phyloP scores from a whole-genome alignment of 768 basidiomycete genomes.

The Termitomyces sp. region DNA sequence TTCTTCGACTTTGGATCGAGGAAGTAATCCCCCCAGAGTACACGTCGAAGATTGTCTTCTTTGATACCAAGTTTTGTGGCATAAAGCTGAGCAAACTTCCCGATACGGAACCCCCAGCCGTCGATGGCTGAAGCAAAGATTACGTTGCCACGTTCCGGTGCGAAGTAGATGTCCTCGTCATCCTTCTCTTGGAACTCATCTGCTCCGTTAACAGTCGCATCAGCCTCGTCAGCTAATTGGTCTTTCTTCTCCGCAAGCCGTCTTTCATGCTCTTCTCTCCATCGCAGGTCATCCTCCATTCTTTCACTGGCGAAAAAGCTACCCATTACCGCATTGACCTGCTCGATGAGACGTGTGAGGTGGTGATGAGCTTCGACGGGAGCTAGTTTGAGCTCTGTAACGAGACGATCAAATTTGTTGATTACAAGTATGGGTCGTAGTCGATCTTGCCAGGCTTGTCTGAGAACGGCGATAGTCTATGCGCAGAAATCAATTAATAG shows the following conservation, averaged over 20 bases:
- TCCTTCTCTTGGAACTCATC: conserved; percentile 90
- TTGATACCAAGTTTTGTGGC: conserved; percentile 86
- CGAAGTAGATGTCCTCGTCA: conserved; percentile 97
- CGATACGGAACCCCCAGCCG: conserved; percentile 95
- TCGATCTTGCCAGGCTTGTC: conserved; percentile 90
- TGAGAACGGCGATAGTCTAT: conserved; percentile 90
- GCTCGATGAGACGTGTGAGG: conserved; percentile 87
- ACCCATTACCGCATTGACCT: conserved; percentile 98
- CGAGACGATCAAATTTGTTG: conserved; percentile 93
- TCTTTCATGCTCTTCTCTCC: conserved; percentile 88
- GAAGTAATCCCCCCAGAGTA: conserved; percentile 97
- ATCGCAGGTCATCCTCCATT: conserved; percentile 94
- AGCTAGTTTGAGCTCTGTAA: conserved; percentile 87
- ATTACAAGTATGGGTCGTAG: conserved; percentile 90
- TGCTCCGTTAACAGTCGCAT: conserved; percentile 49
- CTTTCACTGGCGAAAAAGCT: conserved; percentile 91
- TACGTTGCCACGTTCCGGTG: conserved; percentile 93
- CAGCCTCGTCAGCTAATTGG: conserved; percentile 56
- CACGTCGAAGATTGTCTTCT: conserved; percentile 77
- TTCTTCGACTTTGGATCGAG: conserved; percentile 94
- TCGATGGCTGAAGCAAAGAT: conserved; percentile 94
- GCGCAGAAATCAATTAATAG: background rate
- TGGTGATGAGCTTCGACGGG: conserved; percentile 94
- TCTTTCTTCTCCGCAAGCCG: conserved; percentile 76
- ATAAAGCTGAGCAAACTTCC: conserved; percentile 91